These are phyloP conservation scores for Coniochaeta sp. DNA, from an alignment of 2,329 filamentous ascomycete genomes.

Conservation along the genomic window DNA sequence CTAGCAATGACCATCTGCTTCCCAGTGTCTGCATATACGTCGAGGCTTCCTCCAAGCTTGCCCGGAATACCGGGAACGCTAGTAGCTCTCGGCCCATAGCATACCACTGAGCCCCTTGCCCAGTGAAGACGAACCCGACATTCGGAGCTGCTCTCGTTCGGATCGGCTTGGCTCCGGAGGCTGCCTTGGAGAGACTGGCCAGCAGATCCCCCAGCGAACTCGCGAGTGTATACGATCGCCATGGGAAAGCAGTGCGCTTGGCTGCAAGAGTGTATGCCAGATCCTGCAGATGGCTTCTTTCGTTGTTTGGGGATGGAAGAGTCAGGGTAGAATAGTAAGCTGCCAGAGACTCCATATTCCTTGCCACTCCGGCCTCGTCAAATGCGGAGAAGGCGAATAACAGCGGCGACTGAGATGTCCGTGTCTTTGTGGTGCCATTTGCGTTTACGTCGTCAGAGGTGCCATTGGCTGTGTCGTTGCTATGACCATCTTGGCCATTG, in stretches of 20 bases:
- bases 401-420: background rate
- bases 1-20: background rate
- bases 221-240: slow-evolving; percentile 1
- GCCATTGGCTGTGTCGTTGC: background rate
- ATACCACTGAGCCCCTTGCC: slow-evolving; percentile 13
- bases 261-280: slow-evolving; percentile 1
- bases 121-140: slow-evolving; percentile 9
- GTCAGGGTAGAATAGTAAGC: background rate
- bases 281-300: background rate
- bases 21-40: slow-evolving; percentile 1
- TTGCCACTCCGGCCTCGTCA: background rate
- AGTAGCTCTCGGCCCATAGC: slow-evolving; percentile 15
- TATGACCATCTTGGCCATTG: too few relatives aligned
- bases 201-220: slow-evolving; percentile 7
- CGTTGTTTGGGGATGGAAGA: background rate
- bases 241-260: background rate
- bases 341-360: background rate
- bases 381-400: background rate
- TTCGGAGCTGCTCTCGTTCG: background rate
- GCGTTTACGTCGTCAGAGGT: background rate
- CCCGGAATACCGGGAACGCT: background rate
- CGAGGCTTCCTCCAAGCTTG: background rate
- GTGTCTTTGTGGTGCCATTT: background rate
- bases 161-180: background rate
- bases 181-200: background rate